These are phyloP conservation scores for Chrysoporthe cubensis DNA, from an alignment of 2,329 filamentous ascomycete genomes.

Conservation along the genomic window DNA sequence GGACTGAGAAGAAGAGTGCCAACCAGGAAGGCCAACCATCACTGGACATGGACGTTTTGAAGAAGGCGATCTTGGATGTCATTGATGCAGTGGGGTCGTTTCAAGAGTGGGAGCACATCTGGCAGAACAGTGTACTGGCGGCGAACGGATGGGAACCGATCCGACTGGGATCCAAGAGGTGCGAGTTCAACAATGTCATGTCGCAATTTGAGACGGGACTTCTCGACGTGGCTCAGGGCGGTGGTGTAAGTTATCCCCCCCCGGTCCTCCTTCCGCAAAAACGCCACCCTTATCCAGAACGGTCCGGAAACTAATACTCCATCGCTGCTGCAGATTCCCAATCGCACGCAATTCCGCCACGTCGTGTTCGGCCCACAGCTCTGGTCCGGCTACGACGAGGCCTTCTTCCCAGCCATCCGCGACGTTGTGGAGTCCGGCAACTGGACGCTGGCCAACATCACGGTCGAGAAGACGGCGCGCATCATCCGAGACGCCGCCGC, in stretches of 20 bases:
- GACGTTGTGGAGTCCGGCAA: slow-evolving; percentile 76
- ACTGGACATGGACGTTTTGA: slow-evolving; percentile 62
- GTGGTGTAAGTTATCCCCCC: slow-evolving; percentile 66
- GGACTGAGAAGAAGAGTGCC: slow-evolving; percentile 57
- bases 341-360: slow-evolving; percentile 92
- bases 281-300: not conserved
- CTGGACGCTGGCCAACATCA: slow-evolving; percentile 68
- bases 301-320: not conserved
- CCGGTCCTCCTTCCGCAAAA: slow-evolving; percentile 7
- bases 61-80: slow-evolving; percentile 65
- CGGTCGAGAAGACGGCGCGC: slow-evolving; percentile 72
- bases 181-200: slow-evolving; percentile 79
- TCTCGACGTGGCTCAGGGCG: slow-evolving; percentile 72
- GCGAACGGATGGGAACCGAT: slow-evolving; percentile 77
- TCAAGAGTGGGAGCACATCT: slow-evolving; percentile 74
- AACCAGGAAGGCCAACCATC: slow-evolving; percentile 37
- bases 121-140: slow-evolving; percentile 73
- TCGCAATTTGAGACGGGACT: slow-evolving; percentile 80
- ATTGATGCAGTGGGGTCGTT: slow-evolving; percentile 66
- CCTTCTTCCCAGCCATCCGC: slow-evolving; percentile 81
- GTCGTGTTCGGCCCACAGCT: slow-evolving; percentile 83
- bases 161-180: slow-evolving; percentile 67
- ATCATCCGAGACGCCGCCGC: slow-evolving; percentile 66
- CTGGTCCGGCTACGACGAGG: slow-evolving; percentile 71
- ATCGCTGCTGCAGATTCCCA: slow-evolving; percentile 64